Conservation (phyloP, 2,329 filamentous ascomycete genomes). For the Talaromyces marneffei region DNA sequence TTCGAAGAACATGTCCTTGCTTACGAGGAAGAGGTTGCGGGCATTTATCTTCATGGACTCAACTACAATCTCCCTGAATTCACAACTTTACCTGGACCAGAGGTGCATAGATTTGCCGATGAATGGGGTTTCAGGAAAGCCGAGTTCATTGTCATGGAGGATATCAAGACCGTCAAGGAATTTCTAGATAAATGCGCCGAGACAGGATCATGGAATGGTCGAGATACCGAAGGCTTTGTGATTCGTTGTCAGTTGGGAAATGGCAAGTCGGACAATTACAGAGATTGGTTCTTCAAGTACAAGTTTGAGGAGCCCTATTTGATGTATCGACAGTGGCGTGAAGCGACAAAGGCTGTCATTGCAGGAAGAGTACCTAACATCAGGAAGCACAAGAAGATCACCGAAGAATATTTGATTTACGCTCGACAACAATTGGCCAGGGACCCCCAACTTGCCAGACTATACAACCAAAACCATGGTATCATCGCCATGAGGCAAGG, state of each 20-base stretch:
- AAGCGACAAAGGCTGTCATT: slow-evolving; percentile 90
- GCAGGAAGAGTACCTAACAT: slow-evolving; percentile 64
- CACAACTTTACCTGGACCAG: slow-evolving; percentile 70
- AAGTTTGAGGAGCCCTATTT: slow-evolving; percentile 99
- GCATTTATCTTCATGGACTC: slow-evolving; percentile 91
- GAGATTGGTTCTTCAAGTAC: slow-evolving; percentile 99
- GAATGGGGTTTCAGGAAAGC: slow-evolving; percentile 92
- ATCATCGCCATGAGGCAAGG: slow-evolving; percentile 88
- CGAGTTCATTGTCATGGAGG: slow-evolving; percentile 69
- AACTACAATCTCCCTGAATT: slow-evolving; percentile 95
- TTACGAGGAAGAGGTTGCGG: slow-evolving; percentile 74
- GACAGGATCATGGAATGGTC: slow-evolving; percentile 81
- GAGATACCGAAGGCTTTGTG: slow-evolving; percentile 95
- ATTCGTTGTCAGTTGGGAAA: slow-evolving; percentile 71
- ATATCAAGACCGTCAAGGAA: slow-evolving; percentile 64
- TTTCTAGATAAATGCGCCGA: slow-evolving; percentile 84
- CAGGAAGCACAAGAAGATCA: slow-evolving; percentile 85
- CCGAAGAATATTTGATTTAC: slow-evolving; percentile 81
- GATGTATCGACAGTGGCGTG: slow-evolving; percentile 98
- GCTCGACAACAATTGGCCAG: slow-evolving; percentile 66
- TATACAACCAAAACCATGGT: slow-evolving; percentile 82
- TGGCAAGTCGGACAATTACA: slow-evolving; percentile 50
- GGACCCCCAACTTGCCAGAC: slow-evolving; percentile 61
- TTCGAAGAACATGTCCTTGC: slow-evolving; percentile 97
- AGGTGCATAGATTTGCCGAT: slow-evolving; percentile 86